Percentiles rank a stretch among this genome's conserved stretches.
These are phyloP conservation scores for Diaporthe citrichinensis DNA, from an alignment of 2,329 filamentous ascomycete genomes.

Conservation along the genomic window DNA sequence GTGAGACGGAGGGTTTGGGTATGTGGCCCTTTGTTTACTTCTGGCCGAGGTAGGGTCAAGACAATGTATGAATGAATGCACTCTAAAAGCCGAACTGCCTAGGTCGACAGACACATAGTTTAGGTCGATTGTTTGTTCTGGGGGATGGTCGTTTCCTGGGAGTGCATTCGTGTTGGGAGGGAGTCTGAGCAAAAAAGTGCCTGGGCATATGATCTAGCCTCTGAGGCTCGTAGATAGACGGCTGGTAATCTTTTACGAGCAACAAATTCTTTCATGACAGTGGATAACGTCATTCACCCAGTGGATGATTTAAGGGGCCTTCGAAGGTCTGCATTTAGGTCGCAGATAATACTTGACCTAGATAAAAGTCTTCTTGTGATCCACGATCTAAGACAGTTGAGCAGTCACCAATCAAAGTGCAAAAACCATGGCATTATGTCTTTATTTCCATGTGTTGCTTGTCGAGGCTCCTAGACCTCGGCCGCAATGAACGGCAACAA, in stretches of 20 bases:
- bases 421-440: background rate
- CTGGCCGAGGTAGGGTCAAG: background rate
- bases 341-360: too few species aligned
- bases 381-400: background rate
- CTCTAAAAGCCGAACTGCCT: background rate
- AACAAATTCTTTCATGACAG: background rate
- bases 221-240: background rate
- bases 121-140: background rate
- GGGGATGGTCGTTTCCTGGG: background rate
- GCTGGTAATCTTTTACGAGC: background rate
- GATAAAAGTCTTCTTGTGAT: background rate
- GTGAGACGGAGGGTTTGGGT: background rate
- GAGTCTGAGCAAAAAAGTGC: slow-evolving; percentile 18
- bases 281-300: background rate
- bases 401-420: background rate
- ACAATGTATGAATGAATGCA: background rate
- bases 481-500: background rate
- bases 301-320: too few species aligned
- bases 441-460: slow-evolving; percentile 28
- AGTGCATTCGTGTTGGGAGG: slow-evolving; percentile 18
- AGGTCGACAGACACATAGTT: background rate
- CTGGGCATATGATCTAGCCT: background rate
- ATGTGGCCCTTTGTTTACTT: background rate
- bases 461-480: background rate
- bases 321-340: background rate